These are phyloP conservation scores for Diaporthe sp. DNA, from an alignment of 2,329 filamentous ascomycete genomes.

Conservation along the genomic window DNA sequence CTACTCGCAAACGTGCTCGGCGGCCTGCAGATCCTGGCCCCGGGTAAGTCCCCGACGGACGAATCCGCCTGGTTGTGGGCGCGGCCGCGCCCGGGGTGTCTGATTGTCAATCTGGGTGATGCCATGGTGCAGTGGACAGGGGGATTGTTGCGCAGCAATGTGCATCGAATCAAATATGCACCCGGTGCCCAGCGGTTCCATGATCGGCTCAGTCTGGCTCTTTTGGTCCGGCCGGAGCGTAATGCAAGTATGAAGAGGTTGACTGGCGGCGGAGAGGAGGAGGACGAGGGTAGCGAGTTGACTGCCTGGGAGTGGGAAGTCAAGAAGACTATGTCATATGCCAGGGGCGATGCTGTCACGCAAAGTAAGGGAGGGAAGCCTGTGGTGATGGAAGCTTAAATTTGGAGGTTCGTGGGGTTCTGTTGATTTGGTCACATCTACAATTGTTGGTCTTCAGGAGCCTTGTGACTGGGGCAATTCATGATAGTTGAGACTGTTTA, in stretches of 20 bases:
- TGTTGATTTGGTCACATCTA: background rate
- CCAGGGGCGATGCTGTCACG: background rate
- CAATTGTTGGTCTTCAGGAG: no score
- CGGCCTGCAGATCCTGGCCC: conserved; percentile 51
- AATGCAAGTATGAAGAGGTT: conserved; percentile 25
- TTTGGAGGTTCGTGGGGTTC: background rate
- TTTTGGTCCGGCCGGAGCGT: conserved; percentile 27
- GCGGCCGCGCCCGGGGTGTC: conserved; percentile 42
- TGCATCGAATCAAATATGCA: conserved; percentile 42
- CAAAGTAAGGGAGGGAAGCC: conserved; percentile 12
- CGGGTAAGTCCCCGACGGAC: conserved; percentile 37
- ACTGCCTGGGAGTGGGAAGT: conserved; percentile 34
- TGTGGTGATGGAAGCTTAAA: background rate
- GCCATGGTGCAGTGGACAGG: conserved; percentile 44
- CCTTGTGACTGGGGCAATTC: background rate
- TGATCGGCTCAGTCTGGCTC: conserved; percentile 25
- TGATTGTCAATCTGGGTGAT: conserved; percentile 43
- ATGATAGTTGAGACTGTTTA: no score
- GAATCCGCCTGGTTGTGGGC: conserved; percentile 43
- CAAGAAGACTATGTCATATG: conserved; percentile 3
- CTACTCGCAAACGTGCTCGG: conserved; percentile 52
- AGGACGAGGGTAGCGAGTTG: background rate
- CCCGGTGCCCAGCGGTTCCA: conserved; percentile 13
- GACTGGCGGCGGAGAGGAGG: background rate
- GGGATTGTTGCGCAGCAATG: conserved; percentile 44